Evolutionary conservation across 2,329 filamentous ascomycete species (phyloP).

Genomic region (Neofusicoccum cordaticola): DNA sequence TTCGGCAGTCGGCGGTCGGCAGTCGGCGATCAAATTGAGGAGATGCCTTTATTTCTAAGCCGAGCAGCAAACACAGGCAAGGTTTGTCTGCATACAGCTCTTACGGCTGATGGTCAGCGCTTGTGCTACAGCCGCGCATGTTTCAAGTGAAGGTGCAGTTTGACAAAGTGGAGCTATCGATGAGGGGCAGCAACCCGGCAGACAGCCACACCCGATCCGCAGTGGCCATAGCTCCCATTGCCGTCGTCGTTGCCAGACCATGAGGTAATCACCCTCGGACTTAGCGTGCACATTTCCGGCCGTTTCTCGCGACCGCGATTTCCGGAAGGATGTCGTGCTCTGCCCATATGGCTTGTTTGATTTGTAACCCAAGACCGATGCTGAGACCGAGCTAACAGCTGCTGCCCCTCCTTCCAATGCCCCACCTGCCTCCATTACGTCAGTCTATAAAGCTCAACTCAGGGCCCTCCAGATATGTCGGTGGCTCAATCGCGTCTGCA

Average conservation of each 20-base stretch:
- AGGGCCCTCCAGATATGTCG: background rate
- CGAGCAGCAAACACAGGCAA: too few species aligned
- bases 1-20: too few species aligned
- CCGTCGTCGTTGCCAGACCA: background rate
- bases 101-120: too few species aligned
- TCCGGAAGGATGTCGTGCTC: background rate
- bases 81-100: too few species aligned
- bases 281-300: background rate
- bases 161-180: too few species aligned
- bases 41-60: too few species aligned
- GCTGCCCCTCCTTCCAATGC: too few species aligned
- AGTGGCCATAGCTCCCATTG: slow-evolving; percentile 1
- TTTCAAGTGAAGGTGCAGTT: too few species aligned
- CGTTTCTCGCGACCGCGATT: background rate
- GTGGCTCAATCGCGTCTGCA: background rate
- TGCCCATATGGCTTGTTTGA: background rate
- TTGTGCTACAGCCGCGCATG: too few species aligned
- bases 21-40: too few species aligned
- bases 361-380: background rate
- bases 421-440: background rate
- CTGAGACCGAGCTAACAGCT: background rate
- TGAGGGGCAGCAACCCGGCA: background rate
- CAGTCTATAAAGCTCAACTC: background rate
- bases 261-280: background rate
- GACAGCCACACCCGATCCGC: background rate